phyloP scores from a whole-genome alignment of 495 filamentous ascomycete genomes.

The Cercophora sp. region DNA sequence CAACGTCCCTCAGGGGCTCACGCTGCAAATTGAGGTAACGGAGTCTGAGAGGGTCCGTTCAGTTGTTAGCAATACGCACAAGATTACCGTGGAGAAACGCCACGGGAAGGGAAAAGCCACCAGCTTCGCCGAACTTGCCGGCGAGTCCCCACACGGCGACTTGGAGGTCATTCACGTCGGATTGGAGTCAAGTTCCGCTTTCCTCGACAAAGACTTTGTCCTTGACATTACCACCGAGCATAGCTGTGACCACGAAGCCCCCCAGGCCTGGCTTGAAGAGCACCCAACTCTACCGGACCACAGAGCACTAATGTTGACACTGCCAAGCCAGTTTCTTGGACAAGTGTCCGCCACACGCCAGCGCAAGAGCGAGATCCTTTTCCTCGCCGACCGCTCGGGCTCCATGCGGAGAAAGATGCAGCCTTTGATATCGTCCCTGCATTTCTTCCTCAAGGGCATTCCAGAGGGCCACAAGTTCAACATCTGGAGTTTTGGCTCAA shows the following conservation, averaged over 20 bases:
- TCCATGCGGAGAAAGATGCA: conserved; percentile 16
- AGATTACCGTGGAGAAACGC: not conserved
- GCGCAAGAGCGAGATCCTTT: conserved; percentile 11
- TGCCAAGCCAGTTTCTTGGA: conserved; percentile 7
- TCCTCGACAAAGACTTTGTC: conserved; percentile 19
- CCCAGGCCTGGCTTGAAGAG: conserved; percentile 15
- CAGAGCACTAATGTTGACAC: conserved; percentile 14
- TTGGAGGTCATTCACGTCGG: conserved; percentile 9
- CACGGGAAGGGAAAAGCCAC: conserved; percentile 1
- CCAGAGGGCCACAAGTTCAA: conserved; percentile 15
- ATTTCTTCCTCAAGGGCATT: conserved; percentile 18
- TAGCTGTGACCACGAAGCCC: not conserved
- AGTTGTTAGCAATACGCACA: conserved; percentile 8
- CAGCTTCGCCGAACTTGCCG: conserved; percentile 16
- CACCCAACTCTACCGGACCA: conserved; percentile 11
- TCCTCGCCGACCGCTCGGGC: conserved; percentile 16
- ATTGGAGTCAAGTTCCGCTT: not conserved
- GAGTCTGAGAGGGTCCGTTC: conserved; percentile 4
- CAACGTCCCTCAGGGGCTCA: conserved; percentile 3
- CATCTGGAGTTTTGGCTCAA: conserved; percentile 18
- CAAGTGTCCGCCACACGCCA: not conserved
- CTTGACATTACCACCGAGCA: conserved; percentile 10
- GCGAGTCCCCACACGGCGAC: not conserved
- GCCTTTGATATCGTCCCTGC: conserved; percentile 14
- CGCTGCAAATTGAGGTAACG: conserved; percentile 1